Evolutionary conservation across 805 yeast genomes (phyloP), one percentile per base, ranked within the genome.

Genomic region (Wickerhamiella hasegawae): DNA sequence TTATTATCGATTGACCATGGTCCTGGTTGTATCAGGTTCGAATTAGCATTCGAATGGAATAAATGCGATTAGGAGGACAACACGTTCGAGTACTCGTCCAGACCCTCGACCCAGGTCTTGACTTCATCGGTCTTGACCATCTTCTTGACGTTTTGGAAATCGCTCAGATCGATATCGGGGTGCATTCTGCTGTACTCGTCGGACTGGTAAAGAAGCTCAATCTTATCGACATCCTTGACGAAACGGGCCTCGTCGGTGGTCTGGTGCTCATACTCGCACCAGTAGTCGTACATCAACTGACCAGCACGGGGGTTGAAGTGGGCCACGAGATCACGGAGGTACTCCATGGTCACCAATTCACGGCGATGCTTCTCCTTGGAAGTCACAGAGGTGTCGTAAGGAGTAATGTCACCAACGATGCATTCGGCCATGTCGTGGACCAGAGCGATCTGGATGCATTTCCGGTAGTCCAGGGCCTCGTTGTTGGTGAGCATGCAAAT

Each of bases 341-440:
- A 84, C 28, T 67, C 49, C 45, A 87, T 79, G 2, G 96, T 73
- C 18, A 58, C 73, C 26, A 63, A 65, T 51, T 87, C 97, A 38
- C 96, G 64, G 39, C 77, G 65, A 54, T 80, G 90, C 55, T 87
- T 87, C 53, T 87, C 97, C 12, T 58, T 62, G 35, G 84, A 31
- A 32, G 72, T 62, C 21, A 85, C 70, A 5, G 31, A 29, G 40
- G 68, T 51, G 59, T 84, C 80, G 54, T 70, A 57, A 47, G 98
- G 90, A 2, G 94, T 84, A 34, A 87, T 81, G 54, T 87, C 98
- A 22, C 98, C 98, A 11, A 87, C 97, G 20, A 87, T 60, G 3
- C 85, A 57, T 62, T 87, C 98, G 9, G 97, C 95, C 48, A 87
- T 79, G 55, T 87, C 98, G 61, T 87, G 98, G 22, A 84, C 74